phyloP scores from a whole-genome alignment of 768 basidiomycete species.

The Fomitopsis pulvina region DNA sequence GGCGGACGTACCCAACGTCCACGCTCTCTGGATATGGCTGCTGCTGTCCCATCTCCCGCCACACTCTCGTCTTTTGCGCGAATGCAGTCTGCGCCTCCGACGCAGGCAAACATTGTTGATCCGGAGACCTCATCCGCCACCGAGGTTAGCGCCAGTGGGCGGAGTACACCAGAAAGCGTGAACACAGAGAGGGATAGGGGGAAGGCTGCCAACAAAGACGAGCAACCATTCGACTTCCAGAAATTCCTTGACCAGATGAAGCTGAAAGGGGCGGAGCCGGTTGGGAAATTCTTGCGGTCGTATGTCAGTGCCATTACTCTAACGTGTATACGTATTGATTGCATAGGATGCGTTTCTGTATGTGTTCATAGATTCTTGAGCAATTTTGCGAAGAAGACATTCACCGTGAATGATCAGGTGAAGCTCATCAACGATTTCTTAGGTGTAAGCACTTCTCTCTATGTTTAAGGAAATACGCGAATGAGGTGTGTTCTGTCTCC shows the following conservation, averaged over 20 bases:
- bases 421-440: constrained; percentile 95
- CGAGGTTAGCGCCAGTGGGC: constrained; percentile 12
- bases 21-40: constrained; percentile 53
- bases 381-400: constrained; percentile 88
- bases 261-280: constrained; percentile 77
- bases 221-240: constrained; percentile 82
- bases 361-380: constrained; percentile 66
- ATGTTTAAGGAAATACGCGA: not conserved
- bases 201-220: constrained; percentile 25
- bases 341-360: not conserved
- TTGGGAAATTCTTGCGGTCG: constrained; percentile 95
- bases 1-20: constrained; percentile 37
- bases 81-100: constrained; percentile 32
- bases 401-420: constrained; percentile 89
- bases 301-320: constrained; percentile 37
- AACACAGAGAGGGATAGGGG: constrained; percentile 13
- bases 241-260: constrained; percentile 95
- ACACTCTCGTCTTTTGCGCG: constrained; percentile 48
- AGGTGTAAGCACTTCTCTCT: constrained; percentile 41
- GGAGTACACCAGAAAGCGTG: constrained; percentile 13
- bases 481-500: constrained; percentile 14
- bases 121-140: constrained; percentile 13
- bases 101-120: not conserved
- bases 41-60: constrained; percentile 48
- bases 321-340: constrained; percentile 1